Percentiles rank a stretch among this genome's conserved stretches.
These are phyloP conservation scores for Cyclotella distinguenda DNA, from an alignment of 108 stramenopile genomes.

Conservation along the genomic window DNA sequence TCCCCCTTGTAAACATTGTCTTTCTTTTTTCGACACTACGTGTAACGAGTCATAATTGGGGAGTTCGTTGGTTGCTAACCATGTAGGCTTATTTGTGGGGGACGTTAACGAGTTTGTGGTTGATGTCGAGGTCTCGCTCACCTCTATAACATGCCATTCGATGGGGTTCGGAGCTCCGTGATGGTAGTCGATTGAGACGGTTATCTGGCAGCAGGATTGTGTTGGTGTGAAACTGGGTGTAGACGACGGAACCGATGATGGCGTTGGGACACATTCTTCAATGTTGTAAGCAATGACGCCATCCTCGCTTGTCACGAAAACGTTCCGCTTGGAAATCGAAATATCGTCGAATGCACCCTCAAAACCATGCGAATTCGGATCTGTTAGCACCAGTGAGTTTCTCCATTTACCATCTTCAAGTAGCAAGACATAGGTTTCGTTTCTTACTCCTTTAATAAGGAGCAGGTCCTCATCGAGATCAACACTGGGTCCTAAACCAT, in stretches of 20 bases:
- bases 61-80: neutral
- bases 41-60: constrained; percentile 1
- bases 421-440: neutral
- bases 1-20: constrained; percentile 1
- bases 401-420: neutral
- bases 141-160: neutral
- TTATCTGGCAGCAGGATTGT: neutral
- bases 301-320: neutral
- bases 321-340: neutral
- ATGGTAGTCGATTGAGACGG: neutral
- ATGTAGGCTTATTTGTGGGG: constrained; percentile 2
- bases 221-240: neutral
- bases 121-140: too few species aligned
- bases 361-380: neutral
- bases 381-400: neutral
- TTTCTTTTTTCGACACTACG: neutral
- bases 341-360: neutral
- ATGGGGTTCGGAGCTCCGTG: neutral
- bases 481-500: constrained; percentile 3
- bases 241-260: neutral
- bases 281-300: neutral
- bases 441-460: neutral
- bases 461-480: neutral
- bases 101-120: neutral
- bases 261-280: neutral